Conservation (phyloP, 2,329 filamentous ascomycete genomes). For the Arachnomyces sp. region DNA sequence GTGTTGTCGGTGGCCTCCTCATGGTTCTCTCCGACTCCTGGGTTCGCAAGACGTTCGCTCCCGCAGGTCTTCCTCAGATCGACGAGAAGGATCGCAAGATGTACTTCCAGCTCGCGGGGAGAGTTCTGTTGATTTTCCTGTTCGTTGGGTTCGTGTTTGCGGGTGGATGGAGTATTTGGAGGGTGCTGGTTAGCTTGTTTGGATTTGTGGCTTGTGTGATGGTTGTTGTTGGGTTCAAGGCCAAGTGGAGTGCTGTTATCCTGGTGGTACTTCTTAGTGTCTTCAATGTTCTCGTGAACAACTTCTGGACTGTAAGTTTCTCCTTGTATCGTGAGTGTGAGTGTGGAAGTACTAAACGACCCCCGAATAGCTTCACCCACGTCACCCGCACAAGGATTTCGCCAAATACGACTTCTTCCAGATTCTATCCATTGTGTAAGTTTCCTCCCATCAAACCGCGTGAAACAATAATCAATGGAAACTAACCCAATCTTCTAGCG, state of each 20-base stretch:
- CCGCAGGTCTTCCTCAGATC: constrained; percentile 83
- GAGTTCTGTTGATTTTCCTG: constrained; percentile 92
- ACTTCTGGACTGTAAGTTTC: constrained; percentile 95
- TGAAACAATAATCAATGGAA: constrained; percentile 13
- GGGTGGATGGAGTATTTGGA: constrained; percentile 84
- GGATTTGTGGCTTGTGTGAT: constrained; percentile 91
- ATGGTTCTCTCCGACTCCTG: constrained; percentile 98
- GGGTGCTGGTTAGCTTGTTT: constrained; percentile 73
- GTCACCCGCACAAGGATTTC: constrained; percentile 99
- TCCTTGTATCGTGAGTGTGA: constrained; percentile 17
- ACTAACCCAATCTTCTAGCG: constrained; percentile 39
- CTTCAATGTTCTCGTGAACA: constrained; percentile 97
- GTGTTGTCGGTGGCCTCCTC: constrained; percentile 90
- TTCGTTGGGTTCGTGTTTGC: constrained; percentile 96
- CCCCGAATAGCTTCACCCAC: constrained; percentile 70
- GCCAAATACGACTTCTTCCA: constrained; percentile 99
- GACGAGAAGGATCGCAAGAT: constrained; percentile 99
- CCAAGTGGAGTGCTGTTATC: constrained; percentile 95
- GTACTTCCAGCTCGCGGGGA: constrained; percentile 98
- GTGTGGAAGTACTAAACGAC: not conserved
- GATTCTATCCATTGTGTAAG: constrained; percentile 90
- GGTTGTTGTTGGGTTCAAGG: constrained; percentile 99
- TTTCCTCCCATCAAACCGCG: constrained; percentile 12
- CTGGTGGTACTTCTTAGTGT: constrained; percentile 90
- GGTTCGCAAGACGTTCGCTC: constrained; percentile 95